phyloP scores from a whole-genome alignment of 2,329 filamentous ascomycete species.

The Clonostachys solani region DNA sequence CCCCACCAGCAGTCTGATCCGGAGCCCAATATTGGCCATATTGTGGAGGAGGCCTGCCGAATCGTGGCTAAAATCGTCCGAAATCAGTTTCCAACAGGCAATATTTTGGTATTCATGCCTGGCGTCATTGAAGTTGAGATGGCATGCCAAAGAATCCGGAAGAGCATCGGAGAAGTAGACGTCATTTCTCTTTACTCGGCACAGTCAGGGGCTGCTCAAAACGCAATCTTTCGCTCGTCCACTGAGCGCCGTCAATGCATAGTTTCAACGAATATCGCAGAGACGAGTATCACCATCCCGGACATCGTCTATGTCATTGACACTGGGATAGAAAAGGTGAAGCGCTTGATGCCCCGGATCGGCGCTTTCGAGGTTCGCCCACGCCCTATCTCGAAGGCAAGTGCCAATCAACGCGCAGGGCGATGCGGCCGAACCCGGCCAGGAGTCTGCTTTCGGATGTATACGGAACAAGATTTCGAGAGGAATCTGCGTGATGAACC shows the following conservation, averaged over 20 bases:
- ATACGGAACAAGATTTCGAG: slow-evolving; percentile 5
- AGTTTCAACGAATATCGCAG: slow-evolving; percentile 1
- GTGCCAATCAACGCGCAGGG: slow-evolving; percentile 4
- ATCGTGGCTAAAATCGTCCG: slow-evolving; percentile 1
- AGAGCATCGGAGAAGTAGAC: slow-evolving; percentile 1
- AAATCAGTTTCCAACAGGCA: slow-evolving; percentile 1
- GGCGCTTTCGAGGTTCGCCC: slow-evolving; percentile 2
- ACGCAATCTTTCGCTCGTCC: not conserved
- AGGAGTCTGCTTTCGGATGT: slow-evolving; percentile 7
- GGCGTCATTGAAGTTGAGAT: slow-evolving; percentile 3
- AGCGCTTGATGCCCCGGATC: slow-evolving; percentile 4
- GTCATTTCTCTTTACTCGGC: slow-evolving; percentile 4
- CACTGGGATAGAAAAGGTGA: slow-evolving; percentile 4
- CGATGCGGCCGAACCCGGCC: slow-evolving; percentile 6
- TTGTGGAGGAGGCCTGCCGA: no score
- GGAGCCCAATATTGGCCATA: no score
- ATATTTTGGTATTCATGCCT: slow-evolving; percentile 7
- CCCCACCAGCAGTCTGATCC: no score
- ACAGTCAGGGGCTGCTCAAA: not conserved
- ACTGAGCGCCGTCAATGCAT: not conserved
- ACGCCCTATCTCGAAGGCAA: slow-evolving; percentile 7
- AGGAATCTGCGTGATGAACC: not conserved
- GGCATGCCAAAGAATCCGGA: not conserved
- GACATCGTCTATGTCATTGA: slow-evolving; percentile 6
- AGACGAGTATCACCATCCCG: slow-evolving; percentile 5